A percentile compares a stretch with the other conserved stretches of the same genome.
These are phyloP conservation scores for Colletotrichum siamense DNA, from an alignment of 2,329 filamentous ascomycete species.

Conservation along the genomic window DNA sequence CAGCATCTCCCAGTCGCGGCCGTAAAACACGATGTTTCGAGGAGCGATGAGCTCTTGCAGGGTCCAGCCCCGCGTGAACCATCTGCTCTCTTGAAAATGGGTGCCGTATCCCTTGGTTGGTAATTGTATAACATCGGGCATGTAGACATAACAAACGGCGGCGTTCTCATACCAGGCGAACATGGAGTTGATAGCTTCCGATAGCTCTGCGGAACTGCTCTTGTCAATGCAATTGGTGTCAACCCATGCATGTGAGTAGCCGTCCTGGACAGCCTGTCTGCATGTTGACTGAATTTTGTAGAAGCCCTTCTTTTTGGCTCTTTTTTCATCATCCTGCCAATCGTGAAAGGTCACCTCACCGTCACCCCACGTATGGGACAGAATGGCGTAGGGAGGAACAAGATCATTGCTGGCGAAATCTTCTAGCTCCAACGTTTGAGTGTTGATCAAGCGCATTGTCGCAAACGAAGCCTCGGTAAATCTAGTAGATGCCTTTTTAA, in stretches of 20 bases:
- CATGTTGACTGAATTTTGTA: neutral
- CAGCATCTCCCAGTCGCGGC: conserved; percentile 1
- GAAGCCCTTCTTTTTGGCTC: neutral
- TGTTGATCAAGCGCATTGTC: conserved; percentile 4
- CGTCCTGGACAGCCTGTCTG: neutral
- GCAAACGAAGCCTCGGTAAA: neutral
- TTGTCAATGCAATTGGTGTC: conserved; percentile 12
- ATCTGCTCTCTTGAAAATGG: neutral
- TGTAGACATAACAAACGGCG: conserved; percentile 25
- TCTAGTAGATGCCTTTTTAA: neutral
- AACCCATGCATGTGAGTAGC: neutral
- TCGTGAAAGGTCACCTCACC: conserved; percentile 12
- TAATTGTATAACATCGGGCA: conserved; percentile 13
- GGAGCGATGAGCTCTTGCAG: conserved; percentile 22
- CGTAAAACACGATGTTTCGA: neutral
- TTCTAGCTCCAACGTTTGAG: neutral
- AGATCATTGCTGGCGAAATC: neutral
- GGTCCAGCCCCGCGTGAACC: conserved; percentile 24
- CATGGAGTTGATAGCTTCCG: conserved; percentile 22
- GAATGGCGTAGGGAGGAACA: conserved; percentile 9
- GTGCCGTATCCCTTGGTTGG: neutral
- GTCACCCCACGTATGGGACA: conserved; percentile 17
- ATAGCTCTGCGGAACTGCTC: neutral
- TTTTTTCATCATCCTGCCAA: neutral
- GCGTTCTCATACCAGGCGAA: conserved; percentile 22